These are phyloP conservation scores for Mucor indicus DNA, from an alignment of 371 early-diverging fungal genomes.

Conservation along the genomic window DNA sequence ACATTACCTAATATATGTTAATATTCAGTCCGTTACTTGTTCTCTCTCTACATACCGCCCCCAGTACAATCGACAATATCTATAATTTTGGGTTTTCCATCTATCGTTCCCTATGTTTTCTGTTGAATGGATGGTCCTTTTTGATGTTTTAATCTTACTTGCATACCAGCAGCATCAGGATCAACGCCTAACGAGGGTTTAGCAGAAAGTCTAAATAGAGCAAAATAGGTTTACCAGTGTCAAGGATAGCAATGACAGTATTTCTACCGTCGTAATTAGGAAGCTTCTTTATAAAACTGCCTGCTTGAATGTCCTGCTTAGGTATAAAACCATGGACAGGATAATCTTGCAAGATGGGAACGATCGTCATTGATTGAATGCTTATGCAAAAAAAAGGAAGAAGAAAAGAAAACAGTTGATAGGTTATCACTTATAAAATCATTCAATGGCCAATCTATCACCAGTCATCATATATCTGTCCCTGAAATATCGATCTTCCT, in stretches of 20 bases:
- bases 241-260: constrained; percentile 87
- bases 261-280: constrained; percentile 89
- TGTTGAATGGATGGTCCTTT: too few relatives aligned
- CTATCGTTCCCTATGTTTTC: constrained; percentile 73
- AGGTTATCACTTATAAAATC: too few relatives aligned
- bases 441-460: too few relatives aligned
- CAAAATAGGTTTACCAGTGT: constrained; percentile 78
- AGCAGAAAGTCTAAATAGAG: too few relatives aligned
- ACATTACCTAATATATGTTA: constrained; percentile 79
- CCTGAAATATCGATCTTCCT: too few relatives aligned
- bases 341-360: too few relatives aligned
- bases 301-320: constrained; percentile 85
- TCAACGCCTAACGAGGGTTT: constrained; percentile 82
- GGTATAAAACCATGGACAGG: constrained; percentile 71
- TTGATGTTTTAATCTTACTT: too few relatives aligned
- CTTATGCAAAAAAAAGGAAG: too few relatives aligned
- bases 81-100: constrained; percentile 86
- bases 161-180: constrained; percentile 86
- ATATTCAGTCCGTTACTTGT: not conserved
- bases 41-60: constrained; percentile 32
- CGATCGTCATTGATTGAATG: too few relatives aligned
- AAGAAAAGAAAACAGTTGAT: too few relatives aligned
- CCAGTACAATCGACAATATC: constrained; percentile 95
- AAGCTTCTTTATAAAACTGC: constrained; percentile 76
- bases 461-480: too few relatives aligned